phyloP scores from a whole-genome alignment of 495 filamentous ascomycete species.

The Penicilliopsis zonata region DNA sequence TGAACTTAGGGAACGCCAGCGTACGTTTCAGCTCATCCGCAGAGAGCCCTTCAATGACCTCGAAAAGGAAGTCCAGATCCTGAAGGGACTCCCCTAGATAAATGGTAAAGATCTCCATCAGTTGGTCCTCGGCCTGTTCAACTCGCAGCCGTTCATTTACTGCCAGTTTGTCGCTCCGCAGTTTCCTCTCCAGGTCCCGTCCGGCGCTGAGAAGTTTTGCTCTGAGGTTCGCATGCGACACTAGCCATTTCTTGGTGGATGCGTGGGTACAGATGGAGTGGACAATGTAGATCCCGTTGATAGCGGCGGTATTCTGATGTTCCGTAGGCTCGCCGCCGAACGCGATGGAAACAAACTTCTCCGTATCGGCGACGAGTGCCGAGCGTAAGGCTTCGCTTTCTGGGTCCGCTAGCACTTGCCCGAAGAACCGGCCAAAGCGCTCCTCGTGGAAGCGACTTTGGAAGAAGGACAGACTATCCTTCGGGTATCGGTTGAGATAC shows the following conservation, averaged over 20 bases:
- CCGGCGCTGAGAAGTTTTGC: constrained; percentile 55
- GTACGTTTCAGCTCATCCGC: constrained; percentile 68
- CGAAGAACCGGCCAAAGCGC: constrained; percentile 86
- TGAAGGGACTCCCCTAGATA: constrained; percentile 61
- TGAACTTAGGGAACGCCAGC: constrained; percentile 63
- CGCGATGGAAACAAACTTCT: constrained; percentile 52
- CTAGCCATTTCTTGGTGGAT: constrained; percentile 56
- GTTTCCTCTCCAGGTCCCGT: constrained; percentile 60
- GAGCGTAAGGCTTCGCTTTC: constrained; percentile 64
- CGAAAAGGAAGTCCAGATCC: constrained; percentile 83
- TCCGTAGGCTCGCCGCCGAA: constrained; percentile 45
- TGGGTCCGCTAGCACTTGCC: constrained; percentile 71
- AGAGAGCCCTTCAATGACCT: constrained; percentile 74
- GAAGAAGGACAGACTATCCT: constrained; percentile 75
- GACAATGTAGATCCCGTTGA: constrained; percentile 80
- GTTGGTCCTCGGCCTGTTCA: constrained; percentile 76
- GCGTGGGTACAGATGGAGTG: constrained; percentile 51
- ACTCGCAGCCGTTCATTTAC: constrained; percentile 68
- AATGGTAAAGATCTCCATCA: constrained; percentile 75
- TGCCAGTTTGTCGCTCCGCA: constrained; percentile 56
- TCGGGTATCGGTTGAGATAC: constrained; percentile 85
- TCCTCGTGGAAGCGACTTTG: constrained; percentile 62
- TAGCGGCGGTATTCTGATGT: constrained; percentile 57
- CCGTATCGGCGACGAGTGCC: constrained; percentile 59
- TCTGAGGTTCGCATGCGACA: constrained; percentile 60